These are phyloP conservation scores for Saraca asoca DNA, from an alignment of 331 rosid species.

Conservation along the genomic window DNA sequence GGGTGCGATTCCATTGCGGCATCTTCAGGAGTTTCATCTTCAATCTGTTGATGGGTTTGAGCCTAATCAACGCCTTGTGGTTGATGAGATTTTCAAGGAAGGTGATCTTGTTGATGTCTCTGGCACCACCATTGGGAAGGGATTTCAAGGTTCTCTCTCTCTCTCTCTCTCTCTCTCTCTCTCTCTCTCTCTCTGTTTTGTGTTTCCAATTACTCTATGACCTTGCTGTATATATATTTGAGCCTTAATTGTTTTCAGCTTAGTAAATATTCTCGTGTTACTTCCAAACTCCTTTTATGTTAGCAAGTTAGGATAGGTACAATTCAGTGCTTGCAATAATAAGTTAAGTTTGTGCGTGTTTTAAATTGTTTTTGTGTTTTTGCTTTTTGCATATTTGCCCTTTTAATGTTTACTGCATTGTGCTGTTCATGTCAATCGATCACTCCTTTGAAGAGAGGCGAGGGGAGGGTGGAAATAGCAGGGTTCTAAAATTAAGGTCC, in stretches of 20 bases:
- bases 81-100: conserved; percentile 73
- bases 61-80: conserved; percentile 59
- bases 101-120: conserved; percentile 94
- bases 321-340: background rate
- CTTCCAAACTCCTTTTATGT: background rate
- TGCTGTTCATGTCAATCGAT: background rate
- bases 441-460: background rate
- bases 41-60: conserved; percentile 54
- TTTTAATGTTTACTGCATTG: background rate
- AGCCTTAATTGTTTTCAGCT: background rate
- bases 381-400: background rate
- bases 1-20: conserved; percentile 83
- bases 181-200: background rate
- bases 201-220: too few species aligned
- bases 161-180: conserved; percentile 21
- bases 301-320: too few species aligned
- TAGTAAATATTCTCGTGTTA: too few species aligned
- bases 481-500: background rate
- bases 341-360: background rate
- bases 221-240: too few species aligned
- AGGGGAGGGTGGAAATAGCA: too few species aligned
- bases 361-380: background rate
- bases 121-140: conserved; percentile 93
- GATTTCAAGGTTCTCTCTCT: conserved; percentile 70
- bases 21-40: conserved; percentile 93